A percentile compares a stretch with the other conserved stretches of the same genome.
These are phyloP conservation scores for Ramularia endophylla DNA, from an alignment of 2,329 filamentous ascomycete species.

Conservation along the genomic window DNA sequence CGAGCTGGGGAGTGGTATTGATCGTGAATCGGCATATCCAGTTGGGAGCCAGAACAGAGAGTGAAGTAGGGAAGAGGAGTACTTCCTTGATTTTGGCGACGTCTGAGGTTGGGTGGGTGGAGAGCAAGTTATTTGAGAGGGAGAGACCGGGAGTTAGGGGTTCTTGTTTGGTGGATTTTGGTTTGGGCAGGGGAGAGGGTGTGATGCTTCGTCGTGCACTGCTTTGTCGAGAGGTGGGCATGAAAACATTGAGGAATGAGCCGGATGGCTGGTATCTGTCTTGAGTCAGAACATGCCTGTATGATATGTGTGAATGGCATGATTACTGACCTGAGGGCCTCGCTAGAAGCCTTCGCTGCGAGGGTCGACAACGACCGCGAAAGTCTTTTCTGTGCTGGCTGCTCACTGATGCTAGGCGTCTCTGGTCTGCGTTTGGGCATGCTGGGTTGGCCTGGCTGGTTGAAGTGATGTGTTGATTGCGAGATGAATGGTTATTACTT, in stretches of 20 bases:
- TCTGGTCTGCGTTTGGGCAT: slow-evolving; percentile 11
- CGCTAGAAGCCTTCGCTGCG: slow-evolving; percentile 11
- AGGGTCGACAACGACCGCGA: slow-evolving; percentile 10
- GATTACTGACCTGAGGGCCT: slow-evolving; percentile 2
- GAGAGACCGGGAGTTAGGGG: slow-evolving; percentile 17
- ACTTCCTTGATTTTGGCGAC: slow-evolving; percentile 16
- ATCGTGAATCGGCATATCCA: slow-evolving; percentile 19
- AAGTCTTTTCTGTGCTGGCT: slow-evolving; percentile 8
- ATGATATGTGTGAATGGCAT: background rate
- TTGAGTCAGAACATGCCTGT: background rate
- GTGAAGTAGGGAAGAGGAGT: slow-evolving; percentile 15
- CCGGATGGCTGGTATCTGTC: slow-evolving; percentile 12
- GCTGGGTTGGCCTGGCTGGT: too few species aligned
- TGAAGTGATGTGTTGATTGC: too few species aligned
- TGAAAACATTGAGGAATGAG: slow-evolving; percentile 12
- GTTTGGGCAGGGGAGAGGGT: slow-evolving; percentile 6
- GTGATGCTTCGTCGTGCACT: slow-evolving; percentile 6
- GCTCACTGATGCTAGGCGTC: slow-evolving; percentile 3
- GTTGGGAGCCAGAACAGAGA: slow-evolving; percentile 14
- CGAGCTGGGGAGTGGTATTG: slow-evolving; percentile 19
- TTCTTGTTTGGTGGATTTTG: slow-evolving; percentile 6
- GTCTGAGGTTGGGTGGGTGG: slow-evolving; percentile 13
- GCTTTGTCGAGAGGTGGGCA: slow-evolving; percentile 1
- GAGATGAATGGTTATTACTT: too few species aligned
- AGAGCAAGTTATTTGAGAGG: slow-evolving; percentile 10